phyloP scores from a whole-genome alignment of 345 rosid genomes.

The Gynandropsis gynandra region DNA sequence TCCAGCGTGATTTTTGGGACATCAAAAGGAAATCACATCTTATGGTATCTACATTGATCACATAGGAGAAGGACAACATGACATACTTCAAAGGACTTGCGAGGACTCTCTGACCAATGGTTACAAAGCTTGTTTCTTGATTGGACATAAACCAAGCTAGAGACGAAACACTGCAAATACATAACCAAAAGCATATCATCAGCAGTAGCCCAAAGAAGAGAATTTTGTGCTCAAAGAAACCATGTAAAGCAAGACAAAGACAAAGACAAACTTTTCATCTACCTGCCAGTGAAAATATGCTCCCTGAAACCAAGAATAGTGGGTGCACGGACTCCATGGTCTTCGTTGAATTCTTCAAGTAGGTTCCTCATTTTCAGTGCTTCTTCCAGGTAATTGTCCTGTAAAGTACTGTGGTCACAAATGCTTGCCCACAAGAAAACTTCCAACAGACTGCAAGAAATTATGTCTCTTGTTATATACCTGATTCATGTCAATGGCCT shows the following conservation, averaged over 20 bases:
- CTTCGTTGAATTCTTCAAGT: conserved; percentile 88
- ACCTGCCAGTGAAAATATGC: conserved; percentile 98
- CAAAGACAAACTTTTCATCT: conserved; percentile 9
- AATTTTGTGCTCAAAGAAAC: not conserved
- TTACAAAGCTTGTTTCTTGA: conserved; percentile 94
- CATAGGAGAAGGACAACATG: conserved; percentile 13
- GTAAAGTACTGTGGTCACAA: conserved; percentile 17
- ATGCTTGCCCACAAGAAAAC: conserved; percentile 10
- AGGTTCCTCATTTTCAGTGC: conserved; percentile 96
- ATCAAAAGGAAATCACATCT: conserved; percentile 5
- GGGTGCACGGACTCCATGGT: conserved; percentile 92
- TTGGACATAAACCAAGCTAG: conserved; percentile 99
- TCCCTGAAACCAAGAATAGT: conserved; percentile 93
- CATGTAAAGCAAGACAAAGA: not conserved
- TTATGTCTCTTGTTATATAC: conserved; percentile 23
- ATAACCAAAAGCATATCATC: conserved; percentile 13
- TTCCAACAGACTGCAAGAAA: not conserved
- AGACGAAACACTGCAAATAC: conserved; percentile 78
- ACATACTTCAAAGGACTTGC: conserved; percentile 92
- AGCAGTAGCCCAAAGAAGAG: conserved; percentile 6
- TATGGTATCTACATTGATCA: not conserved
- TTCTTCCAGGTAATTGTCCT: conserved; percentile 99
- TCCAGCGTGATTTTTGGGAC: not conserved
- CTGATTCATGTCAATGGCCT: conserved; percentile 97
- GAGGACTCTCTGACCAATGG: conserved; percentile 95